Conservation (phyloP, 2,329 filamentous ascomycete genomes). For the Talaromyces sp. region DNA sequence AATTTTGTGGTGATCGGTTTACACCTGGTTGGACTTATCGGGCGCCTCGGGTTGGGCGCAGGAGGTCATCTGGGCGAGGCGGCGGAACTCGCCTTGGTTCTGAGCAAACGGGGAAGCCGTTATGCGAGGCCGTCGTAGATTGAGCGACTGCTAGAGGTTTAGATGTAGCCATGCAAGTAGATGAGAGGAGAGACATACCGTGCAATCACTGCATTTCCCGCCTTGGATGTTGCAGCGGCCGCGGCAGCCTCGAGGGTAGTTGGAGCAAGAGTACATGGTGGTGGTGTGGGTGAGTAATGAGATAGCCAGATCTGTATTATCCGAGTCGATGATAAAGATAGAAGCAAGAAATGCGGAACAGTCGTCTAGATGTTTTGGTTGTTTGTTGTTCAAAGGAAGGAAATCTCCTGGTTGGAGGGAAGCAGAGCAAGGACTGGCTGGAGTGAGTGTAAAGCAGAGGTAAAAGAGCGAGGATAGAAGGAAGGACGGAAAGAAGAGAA, state of each 20-base stretch:
- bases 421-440: background rate
- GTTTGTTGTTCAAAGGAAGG: conserved; percentile 5
- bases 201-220: conserved; percentile 44
- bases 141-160: conserved; percentile 10
- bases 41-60: conserved; percentile 8
- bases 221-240: conserved; percentile 44
- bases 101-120: conserved; percentile 17
- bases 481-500: conserved; percentile 19
- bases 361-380: conserved; percentile 7
- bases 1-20: background rate
- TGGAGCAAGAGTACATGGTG: conserved; percentile 47
- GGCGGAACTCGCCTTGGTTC: conserved; percentile 16
- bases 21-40: conserved; percentile 18
- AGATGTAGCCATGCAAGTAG: background rate
- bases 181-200: conserved; percentile 33
- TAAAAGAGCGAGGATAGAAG: conserved; percentile 8
- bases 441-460: conserved; percentile 1
- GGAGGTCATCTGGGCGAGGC: conserved; percentile 12
- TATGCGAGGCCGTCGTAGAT: conserved; percentile 16
- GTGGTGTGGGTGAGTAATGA: background rate
- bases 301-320: conserved; percentile 11
- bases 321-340: background rate
- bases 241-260: conserved; percentile 47
- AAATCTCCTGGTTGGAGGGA: conserved; percentile 13
- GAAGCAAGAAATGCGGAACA: background rate